Evolutionary conservation across 306 rosid genomes (phyloP).

Genomic region (Albizia julibrissin): DNA sequence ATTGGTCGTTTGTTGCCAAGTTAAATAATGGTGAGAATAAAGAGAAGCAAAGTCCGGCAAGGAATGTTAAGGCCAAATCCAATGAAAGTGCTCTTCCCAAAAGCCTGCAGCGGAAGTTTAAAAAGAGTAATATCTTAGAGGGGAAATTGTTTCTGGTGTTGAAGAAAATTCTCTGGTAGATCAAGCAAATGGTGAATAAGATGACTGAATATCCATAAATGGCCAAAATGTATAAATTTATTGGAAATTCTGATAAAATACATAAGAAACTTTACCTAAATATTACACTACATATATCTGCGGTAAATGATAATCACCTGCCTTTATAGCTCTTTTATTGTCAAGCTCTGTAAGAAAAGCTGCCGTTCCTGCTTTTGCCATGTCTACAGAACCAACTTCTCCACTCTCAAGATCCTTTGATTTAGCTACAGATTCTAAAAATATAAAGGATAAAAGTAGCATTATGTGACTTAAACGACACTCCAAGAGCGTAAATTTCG

Average conservation of each 20-base stretch:
- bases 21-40: slow-evolving; percentile 88
- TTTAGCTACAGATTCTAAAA: slow-evolving; percentile 29
- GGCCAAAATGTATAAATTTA: neutral
- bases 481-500: neutral
- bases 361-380: slow-evolving; percentile 64
- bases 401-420: slow-evolving; percentile 52
- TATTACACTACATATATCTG: neutral
- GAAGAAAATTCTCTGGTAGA: neutral
- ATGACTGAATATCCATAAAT: neutral
- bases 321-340: slow-evolving; percentile 80
- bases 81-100: slow-evolving; percentile 62
- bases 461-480: neutral
- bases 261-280: neutral
- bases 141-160: neutral
- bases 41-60: slow-evolving; percentile 81
- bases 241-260: neutral
- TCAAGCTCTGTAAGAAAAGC: slow-evolving; percentile 76
- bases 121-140: neutral
- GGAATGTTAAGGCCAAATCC: slow-evolving; percentile 73
- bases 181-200: neutral
- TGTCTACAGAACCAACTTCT: slow-evolving; percentile 27
- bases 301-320: slow-evolving; percentile 21
- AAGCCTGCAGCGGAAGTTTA: slow-evolving; percentile 49
- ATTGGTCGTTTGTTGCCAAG: slow-evolving; percentile 90
- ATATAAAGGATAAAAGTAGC: neutral